Evolutionary conservation across 306 rosid species (phyloP), one percentile per base, ranked within the genome.

Genomic region (Vigna reflexopilosa): DNA sequence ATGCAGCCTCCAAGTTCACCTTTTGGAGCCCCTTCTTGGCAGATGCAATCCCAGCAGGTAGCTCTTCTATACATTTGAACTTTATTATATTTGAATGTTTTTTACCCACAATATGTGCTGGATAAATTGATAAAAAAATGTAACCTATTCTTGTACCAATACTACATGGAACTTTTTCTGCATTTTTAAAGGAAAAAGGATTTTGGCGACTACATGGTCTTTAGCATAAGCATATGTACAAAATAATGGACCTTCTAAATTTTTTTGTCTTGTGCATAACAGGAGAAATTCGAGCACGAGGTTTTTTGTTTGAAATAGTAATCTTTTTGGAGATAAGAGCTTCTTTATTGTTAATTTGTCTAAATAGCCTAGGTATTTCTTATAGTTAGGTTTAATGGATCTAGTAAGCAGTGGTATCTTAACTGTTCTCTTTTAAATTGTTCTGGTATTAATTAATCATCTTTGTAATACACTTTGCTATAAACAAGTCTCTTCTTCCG

Each of bases 31-130:
- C 93, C 93, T 22, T 52, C 93, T 49, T 94, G 98, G 98, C 82
- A 85, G 51, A 77, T 85, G 90, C 98, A 87, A n/a, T 87, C 81
- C 8, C 97, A 93, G 66, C 98, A 90, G 94, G 98, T 92, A 76
- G 68, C 77, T 66, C 15, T 72, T 38, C 14, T 65, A 44, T 24
- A 2, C 64, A 30, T 52, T 47, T 70, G 30, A 55, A 44, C 61
- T 69, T 22, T 42, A 5, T 34, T 42, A 45, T 71, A n/a, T 81
- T 78, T 55, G 66, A 45, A 28, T 74, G 54, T 61, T 45, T 22
- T 32, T 67, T 75, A n/a, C 20, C 19, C 0, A 17, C 47, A 57
- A 71, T 44, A 50, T 70, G 65, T 74, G 34, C 50, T 67, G 67
- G 68, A 67, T 51, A 47, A 78, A 38, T 32, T 82, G 62, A 75